Conservation (phyloP, 331 rosid genomes). For the Stylosanthes scabra region DNA sequence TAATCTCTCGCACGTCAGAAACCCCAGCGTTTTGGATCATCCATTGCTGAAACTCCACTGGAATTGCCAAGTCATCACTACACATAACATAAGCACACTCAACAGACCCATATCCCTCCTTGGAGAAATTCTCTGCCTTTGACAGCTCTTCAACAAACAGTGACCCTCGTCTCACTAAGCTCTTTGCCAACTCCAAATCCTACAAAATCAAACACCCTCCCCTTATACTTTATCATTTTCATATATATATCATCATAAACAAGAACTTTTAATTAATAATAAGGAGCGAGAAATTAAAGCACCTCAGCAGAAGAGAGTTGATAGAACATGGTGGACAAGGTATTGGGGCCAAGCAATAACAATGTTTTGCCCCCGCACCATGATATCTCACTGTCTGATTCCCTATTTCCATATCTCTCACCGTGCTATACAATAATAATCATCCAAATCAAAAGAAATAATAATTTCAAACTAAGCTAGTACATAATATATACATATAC, state of each 20-base stretch:
- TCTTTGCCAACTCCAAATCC: conserved; percentile 68
- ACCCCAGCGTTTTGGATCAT: conserved; percentile 55
- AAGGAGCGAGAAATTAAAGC: not conserved
- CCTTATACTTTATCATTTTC: too few relatives aligned
- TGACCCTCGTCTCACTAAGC: conserved; percentile 48
- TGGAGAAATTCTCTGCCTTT: conserved; percentile 45
- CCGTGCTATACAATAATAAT: conserved; percentile 30
- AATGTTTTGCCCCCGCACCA: conserved; percentile 37
- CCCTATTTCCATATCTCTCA: conserved; percentile 37
- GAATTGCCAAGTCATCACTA: conserved; percentile 45
- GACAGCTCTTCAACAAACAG: conserved; percentile 53
- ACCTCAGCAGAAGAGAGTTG: conserved; percentile 74
- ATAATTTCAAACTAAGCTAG: too few relatives aligned
- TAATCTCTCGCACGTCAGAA: conserved; percentile 48
- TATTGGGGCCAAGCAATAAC: conserved; percentile 53
- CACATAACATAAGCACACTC: conserved; percentile 45
- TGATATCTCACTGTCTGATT: conserved; percentile 49
- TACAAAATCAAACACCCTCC: conserved; percentile 22
- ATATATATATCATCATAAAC: too few relatives aligned
- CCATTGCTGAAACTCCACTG: conserved; percentile 53
- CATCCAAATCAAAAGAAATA: not conserved
- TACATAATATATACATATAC: too few relatives aligned
- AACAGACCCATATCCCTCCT: conserved; percentile 55
- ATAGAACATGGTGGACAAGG: conserved; percentile 44
- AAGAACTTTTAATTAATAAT: not conserved